Conservation (phyloP, 129 eudicot species). For the Lonicera japonica region DNA sequence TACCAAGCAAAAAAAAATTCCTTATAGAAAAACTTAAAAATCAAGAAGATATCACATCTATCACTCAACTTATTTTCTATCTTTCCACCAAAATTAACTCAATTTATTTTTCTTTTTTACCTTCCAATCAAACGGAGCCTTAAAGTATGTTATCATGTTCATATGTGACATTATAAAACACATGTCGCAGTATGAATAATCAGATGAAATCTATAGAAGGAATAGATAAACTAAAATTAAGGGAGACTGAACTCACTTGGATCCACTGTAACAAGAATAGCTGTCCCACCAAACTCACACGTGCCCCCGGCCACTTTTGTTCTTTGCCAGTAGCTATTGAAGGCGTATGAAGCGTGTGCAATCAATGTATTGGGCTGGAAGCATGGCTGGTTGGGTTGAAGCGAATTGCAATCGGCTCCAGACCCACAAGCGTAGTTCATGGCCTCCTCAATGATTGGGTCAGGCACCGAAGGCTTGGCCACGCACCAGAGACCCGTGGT, state of each 20-base stretch:
- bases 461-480: conserved; percentile 56
- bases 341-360: conserved; percentile 94
- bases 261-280: conserved; percentile 81
- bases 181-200: too few species aligned
- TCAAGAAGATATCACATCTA: too few species aligned
- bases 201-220: too few species aligned
- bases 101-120: too few species aligned
- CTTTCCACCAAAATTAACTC: too few species aligned
- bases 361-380: conserved; percentile 66
- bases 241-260: conserved; percentile 62
- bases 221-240: too few species aligned
- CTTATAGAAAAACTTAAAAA: too few species aligned
- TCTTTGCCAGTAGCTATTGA: conserved; percentile 93
- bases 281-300: conserved; percentile 85
- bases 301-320: conserved; percentile 76
- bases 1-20: too few species aligned
- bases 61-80: too few species aligned
- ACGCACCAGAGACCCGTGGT: conserved; percentile 45
- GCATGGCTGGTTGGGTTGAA: conserved; percentile 72
- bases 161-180: too few species aligned
- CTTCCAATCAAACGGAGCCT: too few species aligned
- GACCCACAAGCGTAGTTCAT: conserved; percentile 77
- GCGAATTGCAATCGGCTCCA: conserved; percentile 78
- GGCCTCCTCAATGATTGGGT: conserved; percentile 53
- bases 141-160: too few species aligned